Base-by-base conservation (phyloP, 495 filamentous ascomycete genomes). In the Podospora fimiseda region DNA sequence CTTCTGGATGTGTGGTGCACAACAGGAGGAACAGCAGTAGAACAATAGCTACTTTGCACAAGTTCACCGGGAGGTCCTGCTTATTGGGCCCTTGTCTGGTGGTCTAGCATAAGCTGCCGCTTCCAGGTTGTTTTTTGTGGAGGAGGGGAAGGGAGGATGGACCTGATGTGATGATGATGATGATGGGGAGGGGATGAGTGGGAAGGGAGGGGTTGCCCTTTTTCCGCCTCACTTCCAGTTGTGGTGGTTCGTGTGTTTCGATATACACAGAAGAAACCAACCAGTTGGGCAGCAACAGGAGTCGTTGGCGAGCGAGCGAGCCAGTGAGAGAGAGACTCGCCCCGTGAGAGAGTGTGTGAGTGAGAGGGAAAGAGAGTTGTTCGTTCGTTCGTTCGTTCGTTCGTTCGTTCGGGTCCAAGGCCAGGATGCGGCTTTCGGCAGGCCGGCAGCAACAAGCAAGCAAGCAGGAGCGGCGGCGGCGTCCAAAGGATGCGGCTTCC, bases 241-340 rank as follows among this genome's bases (percentile, higher is more conserved):
- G 27, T n/a, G n/a, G n/a, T n/a, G n/a, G n/a, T n/a, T n/a, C n/a
- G n/a, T n/a, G n/a, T 13, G 18, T n/a, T 42, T 41, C 54, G 42
- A 48, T 19, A 43, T n/a, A n/a, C n/a, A n/a, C n/a, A n/a, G n/a
- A n/a, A n/a, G n/a, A n/a, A n/a, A 40, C 15, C 38, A 51, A 21
- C 27, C 27, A 57, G 62, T 67, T 63, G 64, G 64, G 64, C 64
- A 67, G 64, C 64, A 67, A 67, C 51, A 22, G 30, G 23, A 24
- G 50, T 54, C 48, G 52, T 51, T 44, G 46, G 58, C 51, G 51
- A 48, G 52, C 24, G n/a, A n/a, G n/a, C n/a, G n/a, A n/a, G n/a
- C n/a, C n/a, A n/a, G n/a, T n/a, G n/a, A n/a, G n/a, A n/a, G n/a
- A n/a, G n/a, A n/a, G n/a, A n/a, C n/a, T n/a, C n/a, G n/a, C n/a